Evolutionary conservation across 225 moss, liverwort and hornwort genomes (phyloP).

Genomic region (Rhytidiadelphus loreus): DNA sequence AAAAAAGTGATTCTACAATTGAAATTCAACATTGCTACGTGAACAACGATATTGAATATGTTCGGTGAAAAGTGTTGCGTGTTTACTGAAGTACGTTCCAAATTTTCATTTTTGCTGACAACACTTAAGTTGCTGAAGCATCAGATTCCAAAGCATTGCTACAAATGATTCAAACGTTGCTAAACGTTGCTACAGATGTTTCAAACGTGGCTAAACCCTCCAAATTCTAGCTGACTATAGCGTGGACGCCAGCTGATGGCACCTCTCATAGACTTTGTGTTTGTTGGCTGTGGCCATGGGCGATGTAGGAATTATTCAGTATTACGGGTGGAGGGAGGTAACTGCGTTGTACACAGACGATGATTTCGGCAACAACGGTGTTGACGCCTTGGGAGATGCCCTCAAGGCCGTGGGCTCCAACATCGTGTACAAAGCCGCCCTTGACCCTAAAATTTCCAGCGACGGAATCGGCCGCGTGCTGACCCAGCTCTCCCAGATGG

Average conservation of each 20-base stretch:
- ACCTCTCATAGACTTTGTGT: not conserved
- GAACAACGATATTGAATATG: not conserved
- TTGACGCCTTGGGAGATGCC: slow-evolving; percentile 50
- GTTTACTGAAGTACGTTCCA: not conserved
- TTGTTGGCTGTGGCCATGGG: not conserved
- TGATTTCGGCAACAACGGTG: slow-evolving; percentile 62
- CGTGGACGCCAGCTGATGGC: not conserved
- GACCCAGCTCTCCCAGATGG: slow-evolving; percentile 43
- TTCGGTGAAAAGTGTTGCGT: not conserved
- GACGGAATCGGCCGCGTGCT: slow-evolving; percentile 33
- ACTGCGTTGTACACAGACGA: slow-evolving; percentile 66
- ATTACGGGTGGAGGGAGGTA: slow-evolving; percentile 84
- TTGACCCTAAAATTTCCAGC: slow-evolving; percentile 25
- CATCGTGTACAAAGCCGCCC: slow-evolving; percentile 15
- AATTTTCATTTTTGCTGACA: not conserved
- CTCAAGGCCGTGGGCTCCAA: slow-evolving; percentile 29
- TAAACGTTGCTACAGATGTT: not conserved
- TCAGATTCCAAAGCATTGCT: not conserved
- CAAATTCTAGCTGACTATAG: not conserved
- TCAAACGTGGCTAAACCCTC: not conserved
- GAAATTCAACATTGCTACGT: not conserved
- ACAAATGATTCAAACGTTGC: no score
- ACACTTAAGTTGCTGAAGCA: not conserved
- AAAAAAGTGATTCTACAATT: no score
- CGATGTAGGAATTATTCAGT: slow-evolving; percentile 31